Conservation (phyloP, 768 basidiomycete species). For the Rhizopogon sp. region DNA sequence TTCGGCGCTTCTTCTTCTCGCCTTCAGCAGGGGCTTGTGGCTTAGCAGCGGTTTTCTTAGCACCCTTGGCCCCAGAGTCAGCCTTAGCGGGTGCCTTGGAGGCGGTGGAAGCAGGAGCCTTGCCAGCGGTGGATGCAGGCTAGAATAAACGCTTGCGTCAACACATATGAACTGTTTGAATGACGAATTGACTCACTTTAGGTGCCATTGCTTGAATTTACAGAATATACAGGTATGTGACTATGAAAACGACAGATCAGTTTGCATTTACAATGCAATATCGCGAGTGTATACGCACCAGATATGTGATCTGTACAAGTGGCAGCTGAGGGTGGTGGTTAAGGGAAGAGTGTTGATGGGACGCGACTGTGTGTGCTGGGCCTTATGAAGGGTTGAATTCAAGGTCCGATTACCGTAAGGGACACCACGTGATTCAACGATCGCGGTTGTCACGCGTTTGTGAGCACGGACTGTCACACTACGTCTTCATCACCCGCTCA, state of each 20-base stretch:
- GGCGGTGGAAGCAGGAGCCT: slow-evolving; percentile 46
- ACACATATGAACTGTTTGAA: slow-evolving; percentile 10
- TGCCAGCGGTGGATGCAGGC: slow-evolving; percentile 38
- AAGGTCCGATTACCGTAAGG: slow-evolving; percentile 25
- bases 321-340: slow-evolving; percentile 24
- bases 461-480: slow-evolving; percentile 15
- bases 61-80: slow-evolving; percentile 42
- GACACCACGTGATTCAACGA: slow-evolving; percentile 30
- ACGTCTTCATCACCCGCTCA: background rate
- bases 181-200: slow-evolving; percentile 23
- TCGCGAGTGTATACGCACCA: slow-evolving; percentile 15
- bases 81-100: slow-evolving; percentile 53
- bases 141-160: slow-evolving; percentile 8
- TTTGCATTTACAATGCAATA: slow-evolving; percentile 1
- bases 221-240: slow-evolving; percentile 27
- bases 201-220: slow-evolving; percentile 30
- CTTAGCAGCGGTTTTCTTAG: slow-evolving; percentile 61
- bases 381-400: slow-evolving; percentile 32
- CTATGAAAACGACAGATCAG: slow-evolving; percentile 14
- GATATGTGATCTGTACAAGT: slow-evolving; percentile 13
- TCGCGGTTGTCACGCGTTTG: slow-evolving; percentile 28
- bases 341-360: slow-evolving; percentile 19
- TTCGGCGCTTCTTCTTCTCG: slow-evolving; percentile 79
- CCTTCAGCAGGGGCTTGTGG: slow-evolving; percentile 44
- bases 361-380: slow-evolving; percentile 24